Percentiles rank a stretch among this genome's conserved stretches.
Evolutionary conservation across 306 rosid species (phyloP).

Genomic region (Cucumis cinereus): DNA sequence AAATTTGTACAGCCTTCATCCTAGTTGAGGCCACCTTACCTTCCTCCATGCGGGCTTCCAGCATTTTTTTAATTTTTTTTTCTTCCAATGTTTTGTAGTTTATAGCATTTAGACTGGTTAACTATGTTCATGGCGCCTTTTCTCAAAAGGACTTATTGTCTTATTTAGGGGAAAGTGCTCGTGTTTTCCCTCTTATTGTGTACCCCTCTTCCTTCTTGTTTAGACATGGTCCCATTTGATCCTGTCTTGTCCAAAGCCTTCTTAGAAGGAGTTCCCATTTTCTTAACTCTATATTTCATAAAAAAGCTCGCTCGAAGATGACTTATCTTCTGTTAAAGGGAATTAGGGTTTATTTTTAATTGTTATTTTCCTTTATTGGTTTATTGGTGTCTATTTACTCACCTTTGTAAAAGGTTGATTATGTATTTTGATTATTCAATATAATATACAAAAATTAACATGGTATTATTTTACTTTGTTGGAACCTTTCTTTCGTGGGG

Average conservation of each 20-base stretch:
- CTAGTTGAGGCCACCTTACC: background rate
- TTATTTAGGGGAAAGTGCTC: background rate
- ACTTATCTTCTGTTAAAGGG: too few species aligned
- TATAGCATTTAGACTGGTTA: background rate
- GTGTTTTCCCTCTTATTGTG: background rate
- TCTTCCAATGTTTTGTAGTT: background rate
- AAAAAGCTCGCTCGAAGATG: too few species aligned
- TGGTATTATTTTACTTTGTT: too few species aligned
- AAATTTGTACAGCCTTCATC: background rate
- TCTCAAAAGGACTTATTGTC: background rate
- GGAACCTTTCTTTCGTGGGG: too few species aligned
- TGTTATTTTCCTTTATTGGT: too few species aligned
- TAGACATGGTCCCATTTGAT: background rate
- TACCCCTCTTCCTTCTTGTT: background rate
- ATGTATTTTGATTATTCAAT: too few species aligned
- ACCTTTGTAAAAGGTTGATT: too few species aligned
- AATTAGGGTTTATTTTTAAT: too few species aligned
- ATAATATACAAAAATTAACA: too few species aligned
- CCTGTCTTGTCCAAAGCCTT: background rate
- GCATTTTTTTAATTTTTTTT: background rate
- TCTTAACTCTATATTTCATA: too few species aligned
- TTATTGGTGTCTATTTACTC: too few species aligned
- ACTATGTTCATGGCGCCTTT: background rate
- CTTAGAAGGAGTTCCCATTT: background rate
- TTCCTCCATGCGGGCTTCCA: background rate